A percentile compares a stretch with the other conserved stretches of the same genome.
phyloP scores from a whole-genome alignment of 2,329 filamentous ascomycete genomes.

The Neofusicoccum parvum region DNA sequence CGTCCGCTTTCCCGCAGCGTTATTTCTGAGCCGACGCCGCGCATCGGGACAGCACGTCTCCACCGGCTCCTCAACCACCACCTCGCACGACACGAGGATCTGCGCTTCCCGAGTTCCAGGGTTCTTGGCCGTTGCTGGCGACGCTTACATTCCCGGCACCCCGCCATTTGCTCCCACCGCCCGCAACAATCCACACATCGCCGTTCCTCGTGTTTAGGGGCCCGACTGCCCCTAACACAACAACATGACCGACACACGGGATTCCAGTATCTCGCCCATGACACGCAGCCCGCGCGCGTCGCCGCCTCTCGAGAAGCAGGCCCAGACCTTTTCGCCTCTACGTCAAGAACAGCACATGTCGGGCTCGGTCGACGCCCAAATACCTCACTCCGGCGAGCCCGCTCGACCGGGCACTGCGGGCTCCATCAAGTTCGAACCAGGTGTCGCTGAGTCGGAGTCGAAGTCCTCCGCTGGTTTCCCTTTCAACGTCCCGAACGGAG shows the following conservation, averaged over 20 bases:
- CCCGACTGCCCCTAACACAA: slow-evolving; percentile 3
- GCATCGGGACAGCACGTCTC: not conserved
- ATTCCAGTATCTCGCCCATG: slow-evolving; percentile 33
- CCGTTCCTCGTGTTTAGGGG: not conserved
- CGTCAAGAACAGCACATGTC: slow-evolving; percentile 28
- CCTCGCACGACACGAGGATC: slow-evolving; percentile 15
- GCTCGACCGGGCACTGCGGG: not conserved
- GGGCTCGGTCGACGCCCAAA: slow-evolving; percentile 6
- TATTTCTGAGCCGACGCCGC: not conserved
- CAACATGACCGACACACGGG: slow-evolving; percentile 33
- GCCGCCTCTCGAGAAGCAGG: slow-evolving; percentile 25
- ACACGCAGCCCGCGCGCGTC: slow-evolving; percentile 28
- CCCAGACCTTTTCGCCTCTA: slow-evolving; percentile 31
- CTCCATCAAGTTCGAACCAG: slow-evolving; percentile 6
- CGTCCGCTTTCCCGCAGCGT: not conserved
- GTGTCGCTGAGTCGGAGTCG: slow-evolving; percentile 8
- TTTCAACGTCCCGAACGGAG: slow-evolving; percentile 10
- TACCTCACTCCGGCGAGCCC: not conserved
- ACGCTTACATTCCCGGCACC: not conserved
- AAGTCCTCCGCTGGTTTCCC: slow-evolving; percentile 11
- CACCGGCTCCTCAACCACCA: slow-evolving; percentile 1
- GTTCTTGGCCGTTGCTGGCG: not conserved
- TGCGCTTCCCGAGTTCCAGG: slow-evolving; percentile 3
- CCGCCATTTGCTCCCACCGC: not conserved
- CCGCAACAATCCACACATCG: not conserved